phyloP scores from a whole-genome alignment of 371 early-diverging fungal genomes.

The Batrachochytrium dendrobatidis region DNA sequence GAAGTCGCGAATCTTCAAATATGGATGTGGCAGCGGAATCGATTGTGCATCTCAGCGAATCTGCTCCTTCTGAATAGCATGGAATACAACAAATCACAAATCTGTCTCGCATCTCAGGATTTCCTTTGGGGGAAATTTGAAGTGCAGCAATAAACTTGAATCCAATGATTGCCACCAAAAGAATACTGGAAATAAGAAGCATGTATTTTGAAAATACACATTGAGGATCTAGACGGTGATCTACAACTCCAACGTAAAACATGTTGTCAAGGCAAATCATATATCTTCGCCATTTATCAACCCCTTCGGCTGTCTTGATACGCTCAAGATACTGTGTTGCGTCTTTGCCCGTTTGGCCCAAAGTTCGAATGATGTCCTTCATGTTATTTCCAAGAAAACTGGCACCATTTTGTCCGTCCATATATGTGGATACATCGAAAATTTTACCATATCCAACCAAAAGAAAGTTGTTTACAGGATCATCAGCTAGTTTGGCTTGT shows the following conservation, averaged over 20 bases:
- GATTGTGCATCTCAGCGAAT: conserved; percentile 76
- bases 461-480: not conserved
- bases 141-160: conserved; percentile 89
- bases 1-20: conserved; percentile 79
- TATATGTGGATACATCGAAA: conserved; percentile 2
- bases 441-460: too few relatives aligned
- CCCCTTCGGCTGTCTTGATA: too few relatives aligned
- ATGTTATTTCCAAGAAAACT: conserved; percentile 6
- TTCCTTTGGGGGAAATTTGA: conserved; percentile 28
- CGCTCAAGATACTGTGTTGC: conserved; percentile 4
- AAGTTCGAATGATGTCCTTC: conserved; percentile 1
- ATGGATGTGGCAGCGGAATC: conserved; percentile 83
- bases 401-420: conserved; percentile 16
- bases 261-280: conserved; percentile 66
- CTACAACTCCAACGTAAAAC: conserved; percentile 82
- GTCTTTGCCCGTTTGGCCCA: conserved; percentile 4
- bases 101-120: conserved; percentile 71
- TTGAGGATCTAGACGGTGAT: conserved; percentile 61
- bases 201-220: conserved; percentile 86
- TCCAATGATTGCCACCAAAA: conserved; percentile 74
- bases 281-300: not conserved
- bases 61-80: conserved; percentile 54
- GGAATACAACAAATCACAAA: conserved; percentile 58
- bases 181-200: conserved; percentile 62
- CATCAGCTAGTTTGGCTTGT: too few relatives aligned